These are phyloP conservation scores for Simplicillium aogashimaense DNA, from an alignment of 2,329 filamentous ascomycete genomes.

Conservation along the genomic window DNA sequence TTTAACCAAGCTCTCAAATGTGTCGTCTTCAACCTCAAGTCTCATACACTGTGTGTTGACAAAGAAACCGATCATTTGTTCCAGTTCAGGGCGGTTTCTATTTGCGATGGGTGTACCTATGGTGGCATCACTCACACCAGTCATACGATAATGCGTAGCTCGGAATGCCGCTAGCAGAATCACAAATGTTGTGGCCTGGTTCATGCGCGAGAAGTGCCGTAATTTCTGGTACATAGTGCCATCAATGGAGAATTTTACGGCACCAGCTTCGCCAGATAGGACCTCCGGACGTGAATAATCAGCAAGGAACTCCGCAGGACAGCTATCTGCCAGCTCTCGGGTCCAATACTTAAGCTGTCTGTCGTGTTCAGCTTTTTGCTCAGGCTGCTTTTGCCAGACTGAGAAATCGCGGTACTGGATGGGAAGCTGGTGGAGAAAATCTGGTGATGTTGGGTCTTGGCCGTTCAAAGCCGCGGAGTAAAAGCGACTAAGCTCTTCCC, in stretches of 20 bases:
- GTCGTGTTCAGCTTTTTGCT: constrained; percentile 2
- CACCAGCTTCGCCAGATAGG: neutral
- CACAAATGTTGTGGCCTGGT: constrained; percentile 4
- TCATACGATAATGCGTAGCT: constrained; percentile 9
- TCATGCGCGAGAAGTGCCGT: constrained; percentile 4
- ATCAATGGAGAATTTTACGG: neutral
- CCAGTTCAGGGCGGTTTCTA: constrained; percentile 6
- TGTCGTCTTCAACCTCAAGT: constrained; percentile 1
- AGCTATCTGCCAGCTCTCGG: constrained; percentile 3
- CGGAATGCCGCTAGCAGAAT: constrained; percentile 7
- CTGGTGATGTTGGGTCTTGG: constrained; percentile 5
- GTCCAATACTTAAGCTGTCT: constrained; percentile 7
- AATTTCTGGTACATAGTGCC: constrained; percentile 4
- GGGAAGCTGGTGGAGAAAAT: constrained; percentile 6
- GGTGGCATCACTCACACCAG: constrained; percentile 5
- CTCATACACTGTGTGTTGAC: constrained; percentile 11
- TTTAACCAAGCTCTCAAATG: constrained; percentile 7
- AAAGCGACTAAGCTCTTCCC: constrained; percentile 10
- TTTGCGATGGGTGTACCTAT: constrained; percentile 9
- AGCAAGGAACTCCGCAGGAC: neutral
- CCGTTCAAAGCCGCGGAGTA: constrained; percentile 9
- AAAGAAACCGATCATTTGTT: constrained; percentile 10
- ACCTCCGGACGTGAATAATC: constrained; percentile 1
- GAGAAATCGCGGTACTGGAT: constrained; percentile 10
- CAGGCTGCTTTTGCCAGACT: constrained; percentile 3